Base-by-base conservation (phyloP, 1,284 basidiomycete species). In the Kwoniella shivajii region DNA sequence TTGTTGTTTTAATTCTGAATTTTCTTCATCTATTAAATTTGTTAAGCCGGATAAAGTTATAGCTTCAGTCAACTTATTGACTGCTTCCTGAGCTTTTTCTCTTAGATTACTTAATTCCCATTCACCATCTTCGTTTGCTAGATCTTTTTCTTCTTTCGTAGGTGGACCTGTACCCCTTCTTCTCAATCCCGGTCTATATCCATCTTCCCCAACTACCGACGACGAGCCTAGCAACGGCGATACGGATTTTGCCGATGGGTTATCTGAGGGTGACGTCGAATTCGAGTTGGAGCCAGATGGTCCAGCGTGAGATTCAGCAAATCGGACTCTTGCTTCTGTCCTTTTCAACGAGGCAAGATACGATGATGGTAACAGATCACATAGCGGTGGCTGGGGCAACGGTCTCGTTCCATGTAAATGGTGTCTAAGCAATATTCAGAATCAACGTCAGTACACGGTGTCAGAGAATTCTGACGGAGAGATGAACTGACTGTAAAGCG, bases 251-350 rank as follows among this genome's bases (percentile, higher is more conserved):
- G 39, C 39, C 27, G 39, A 42, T 22, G 39, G 39, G 26, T 33
- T n/a, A n/a, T n/a, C n/a, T n/a, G n/a, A n/a, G 24, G 37, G n/a
- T 45, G 46, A n/a, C n/a, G n/a, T n/a, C n/a, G n/a, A n/a, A n/a
- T n/a, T n/a, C n/a, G n/a, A n/a, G n/a, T n/a, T n/a, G n/a, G 59
- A 61, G 10, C 64, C 61, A 0, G 62, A 65, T 5, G 72, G 73
- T 4, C 71, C 73, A 7, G 67, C 65, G 46, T 73, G 72, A 20
- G 61, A 46, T 14, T 71, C 68, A 3, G 73, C 73, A 51, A 76
- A 78, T 10, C 76, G 63, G 1, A 76, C 76, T 10, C 75, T 65
- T 1, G 74, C 70, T 38, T 76, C 75, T 4, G 75, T 76, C 9
- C 75, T 65, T 48, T 75, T 75, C 20, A 77, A 57, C 2, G 71